phyloP scores from a whole-genome alignment of 108 stramenopile species.

The Chaetoceros muelleri region DNA sequence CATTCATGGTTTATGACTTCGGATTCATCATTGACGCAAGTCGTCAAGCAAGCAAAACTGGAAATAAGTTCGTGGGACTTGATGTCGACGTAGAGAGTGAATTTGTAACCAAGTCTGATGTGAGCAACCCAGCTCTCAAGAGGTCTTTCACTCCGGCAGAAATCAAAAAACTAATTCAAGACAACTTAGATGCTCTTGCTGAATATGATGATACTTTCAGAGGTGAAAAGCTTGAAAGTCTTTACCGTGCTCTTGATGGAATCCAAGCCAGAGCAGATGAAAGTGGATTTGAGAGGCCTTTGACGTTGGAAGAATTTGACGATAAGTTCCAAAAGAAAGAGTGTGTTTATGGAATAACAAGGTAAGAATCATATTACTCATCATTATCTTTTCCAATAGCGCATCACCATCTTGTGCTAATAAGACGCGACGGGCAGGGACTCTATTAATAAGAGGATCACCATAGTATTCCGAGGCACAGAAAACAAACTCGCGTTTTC shows the following conservation, averaged over 20 bases:
- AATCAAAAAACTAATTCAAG: not conserved
- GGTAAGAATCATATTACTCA: no score
- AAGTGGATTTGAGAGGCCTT: not conserved
- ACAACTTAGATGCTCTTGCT: not conserved
- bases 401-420: no score
- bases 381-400: not conserved
- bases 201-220: not conserved
- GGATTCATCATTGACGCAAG: not conserved
- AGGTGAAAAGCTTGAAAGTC: not conserved
- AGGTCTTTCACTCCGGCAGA: not conserved
- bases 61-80: not conserved
- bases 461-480: constrained; percentile 26
- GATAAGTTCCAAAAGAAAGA: constrained; percentile 11
- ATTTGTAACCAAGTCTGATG: not conserved
- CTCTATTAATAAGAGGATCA: constrained; percentile 19
- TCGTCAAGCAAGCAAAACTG: not conserved
- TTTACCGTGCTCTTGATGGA: not conserved
- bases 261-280: not conserved
- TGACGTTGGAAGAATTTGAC: constrained; percentile 20
- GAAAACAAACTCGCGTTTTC: not conserved
- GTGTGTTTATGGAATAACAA: constrained; percentile 20
- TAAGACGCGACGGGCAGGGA: no score
- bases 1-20: not conserved
- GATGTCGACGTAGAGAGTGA: not conserved
- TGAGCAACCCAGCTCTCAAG: not conserved